A percentile compares a stretch with the other conserved stretches of the same genome.
These are phyloP conservation scores for Nigrospora sphaerica DNA, from an alignment of 2,329 filamentous ascomycete genomes.

Conservation along the genomic window DNA sequence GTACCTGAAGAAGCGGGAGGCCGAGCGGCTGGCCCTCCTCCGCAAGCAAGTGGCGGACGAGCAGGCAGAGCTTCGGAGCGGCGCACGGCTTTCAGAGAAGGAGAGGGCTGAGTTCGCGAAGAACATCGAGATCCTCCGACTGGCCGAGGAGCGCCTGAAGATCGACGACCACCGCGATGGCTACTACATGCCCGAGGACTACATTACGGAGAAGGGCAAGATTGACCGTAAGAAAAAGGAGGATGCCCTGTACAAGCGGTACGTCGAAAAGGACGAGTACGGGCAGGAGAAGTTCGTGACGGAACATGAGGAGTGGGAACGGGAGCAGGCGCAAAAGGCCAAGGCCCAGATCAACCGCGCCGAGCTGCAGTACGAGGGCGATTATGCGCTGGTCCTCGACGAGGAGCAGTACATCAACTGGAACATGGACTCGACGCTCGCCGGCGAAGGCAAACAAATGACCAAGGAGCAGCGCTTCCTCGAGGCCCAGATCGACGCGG, in stretches of 20 bases:
- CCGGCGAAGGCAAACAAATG: slow-evolving; percentile 64
- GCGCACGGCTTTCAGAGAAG: slow-evolving; percentile 63
- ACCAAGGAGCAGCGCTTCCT: slow-evolving; percentile 74
- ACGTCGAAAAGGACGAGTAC: slow-evolving; percentile 79
- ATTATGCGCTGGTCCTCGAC: slow-evolving; percentile 92
- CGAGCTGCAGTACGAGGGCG: slow-evolving; percentile 69
- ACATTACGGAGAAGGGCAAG: slow-evolving; percentile 89
- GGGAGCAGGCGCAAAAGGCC: slow-evolving; percentile 79
- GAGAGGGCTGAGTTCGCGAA: slow-evolving; percentile 86
- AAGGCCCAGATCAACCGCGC: slow-evolving; percentile 74
- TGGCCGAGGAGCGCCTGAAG: slow-evolving; percentile 76
- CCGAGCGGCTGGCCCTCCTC: slow-evolving; percentile 77
- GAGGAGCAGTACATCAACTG: slow-evolving; percentile 83
- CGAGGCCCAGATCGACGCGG: slow-evolving; percentile 76
- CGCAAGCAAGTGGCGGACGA: slow-evolving; percentile 89
- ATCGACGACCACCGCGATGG: slow-evolving; percentile 92
- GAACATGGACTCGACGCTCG: slow-evolving; percentile 65
- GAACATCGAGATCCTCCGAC: slow-evolving; percentile 72
- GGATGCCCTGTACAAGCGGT: slow-evolving; percentile 82
- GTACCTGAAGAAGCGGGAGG: slow-evolving; percentile 88
- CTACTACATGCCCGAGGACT: slow-evolving; percentile 89
- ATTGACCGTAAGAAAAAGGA: slow-evolving; percentile 82
- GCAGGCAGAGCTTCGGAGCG: slow-evolving; percentile 69
- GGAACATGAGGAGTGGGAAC: slow-evolving; percentile 94
- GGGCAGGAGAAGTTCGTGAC: slow-evolving; percentile 86